These are phyloP conservation scores for Phytophthora macrochlamydospora DNA, from an alignment of 352 stramenopile species.

Conservation along the genomic window DNA sequence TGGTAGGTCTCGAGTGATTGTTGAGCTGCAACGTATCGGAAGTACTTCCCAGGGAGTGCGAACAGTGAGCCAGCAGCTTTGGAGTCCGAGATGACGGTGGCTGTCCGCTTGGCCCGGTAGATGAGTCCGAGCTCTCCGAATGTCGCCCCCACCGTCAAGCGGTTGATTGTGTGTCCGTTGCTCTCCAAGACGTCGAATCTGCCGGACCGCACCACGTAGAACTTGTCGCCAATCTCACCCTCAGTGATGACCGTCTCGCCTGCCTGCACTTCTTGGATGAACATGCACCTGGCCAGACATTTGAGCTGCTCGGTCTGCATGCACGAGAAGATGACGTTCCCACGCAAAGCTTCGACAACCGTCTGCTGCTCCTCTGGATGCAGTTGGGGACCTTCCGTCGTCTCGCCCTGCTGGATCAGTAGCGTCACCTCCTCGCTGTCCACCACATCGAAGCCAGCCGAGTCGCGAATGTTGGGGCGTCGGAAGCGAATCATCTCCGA, in stretches of 20 bases:
- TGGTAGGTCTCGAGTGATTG: conserved; percentile 46
- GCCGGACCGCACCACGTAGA: conserved; percentile 69
- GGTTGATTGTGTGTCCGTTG: conserved; percentile 51
- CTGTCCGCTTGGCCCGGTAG: conserved; percentile 58
- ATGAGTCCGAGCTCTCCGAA: conserved; percentile 67
- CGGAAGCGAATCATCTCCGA: conserved; percentile 53
- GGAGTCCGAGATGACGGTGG: conserved; percentile 44
- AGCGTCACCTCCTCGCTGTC: conserved; percentile 41
- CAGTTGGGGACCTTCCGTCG: conserved; percentile 27
- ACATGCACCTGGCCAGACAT: conserved; percentile 72
- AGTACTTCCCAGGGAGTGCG: conserved; percentile 53
- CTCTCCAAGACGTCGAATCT: conserved; percentile 54
- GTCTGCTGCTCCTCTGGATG: conserved; percentile 33
- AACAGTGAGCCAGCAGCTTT: conserved; percentile 45
- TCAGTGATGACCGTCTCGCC: conserved; percentile 81
- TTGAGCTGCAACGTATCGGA: conserved; percentile 54
- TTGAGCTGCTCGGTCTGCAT: conserved; percentile 78
- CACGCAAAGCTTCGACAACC: conserved; percentile 65
- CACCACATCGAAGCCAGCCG: conserved; percentile 28
- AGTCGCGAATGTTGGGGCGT: conserved; percentile 48
- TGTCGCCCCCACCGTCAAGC: conserved; percentile 35
- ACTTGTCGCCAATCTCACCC: conserved; percentile 79
- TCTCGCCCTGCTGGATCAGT: conserved; percentile 33
- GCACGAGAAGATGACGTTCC: conserved; percentile 83
- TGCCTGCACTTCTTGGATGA: conserved; percentile 72